Conservation (phyloP, 345 rosid genomes). For the Rhodamnia argentea region DNA sequence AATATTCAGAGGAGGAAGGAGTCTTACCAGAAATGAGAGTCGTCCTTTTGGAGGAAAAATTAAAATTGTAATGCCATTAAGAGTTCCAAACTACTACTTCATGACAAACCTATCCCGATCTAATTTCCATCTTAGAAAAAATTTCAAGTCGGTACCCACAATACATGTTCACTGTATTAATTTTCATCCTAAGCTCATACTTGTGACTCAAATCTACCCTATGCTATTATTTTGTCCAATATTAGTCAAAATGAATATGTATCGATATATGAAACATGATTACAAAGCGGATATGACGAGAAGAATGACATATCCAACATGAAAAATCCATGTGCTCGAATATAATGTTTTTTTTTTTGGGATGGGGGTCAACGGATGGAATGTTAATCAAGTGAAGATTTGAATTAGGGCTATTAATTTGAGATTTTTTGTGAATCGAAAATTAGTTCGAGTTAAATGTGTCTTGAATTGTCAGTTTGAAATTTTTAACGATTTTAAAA, state of each 20-base stretch:
- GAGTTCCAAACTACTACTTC: neutral
- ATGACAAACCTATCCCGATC: neutral
- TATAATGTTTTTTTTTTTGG: too few relatives aligned
- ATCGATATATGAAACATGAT: neutral
- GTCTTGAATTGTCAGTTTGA: rapidly evolving
- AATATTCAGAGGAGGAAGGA: neutral
- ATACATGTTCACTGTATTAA: neutral
- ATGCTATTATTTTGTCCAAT: neutral
- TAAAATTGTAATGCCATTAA: too few relatives aligned
- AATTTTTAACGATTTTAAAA: neutral
- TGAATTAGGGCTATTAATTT: rapidly evolving
- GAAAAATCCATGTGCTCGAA: neutral
- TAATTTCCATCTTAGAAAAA: neutral
- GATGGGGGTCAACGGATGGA: neutral
- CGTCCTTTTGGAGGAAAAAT: neutral
- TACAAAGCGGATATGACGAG: neutral
- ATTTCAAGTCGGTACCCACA: neutral
- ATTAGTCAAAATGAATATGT: neutral
- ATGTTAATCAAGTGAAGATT: rapidly evolving
- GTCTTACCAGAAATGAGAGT: neutral
- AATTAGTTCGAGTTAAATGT: neutral
- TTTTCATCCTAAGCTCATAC: neutral
- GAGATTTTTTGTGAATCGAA: neutral
- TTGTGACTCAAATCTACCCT: neutral
- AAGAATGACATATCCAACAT: neutral